Evolutionary conservation across 441 rosid genomes (phyloP), one percentile per base, ranked within the genome.

Genomic region (Gossypium gossypioides): DNA sequence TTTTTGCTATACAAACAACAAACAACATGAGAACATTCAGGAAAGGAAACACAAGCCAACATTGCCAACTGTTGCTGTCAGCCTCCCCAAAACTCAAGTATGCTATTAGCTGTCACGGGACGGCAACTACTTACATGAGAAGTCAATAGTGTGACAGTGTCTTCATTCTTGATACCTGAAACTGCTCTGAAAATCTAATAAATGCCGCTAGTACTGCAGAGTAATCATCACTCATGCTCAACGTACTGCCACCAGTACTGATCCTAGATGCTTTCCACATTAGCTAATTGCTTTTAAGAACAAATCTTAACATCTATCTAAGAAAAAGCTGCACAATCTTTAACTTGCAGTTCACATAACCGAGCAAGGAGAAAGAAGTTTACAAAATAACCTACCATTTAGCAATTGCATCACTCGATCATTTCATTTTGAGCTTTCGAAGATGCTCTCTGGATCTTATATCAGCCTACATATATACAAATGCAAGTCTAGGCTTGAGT

Each of bases 391-490:
- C 51, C 63, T 48, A 72, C 82, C 74, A 54, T 58, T 19, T 29
- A 59, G 57, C 56, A 34, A 25, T 63, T 72, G 72, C 37, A 72
- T 55, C 60, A 46, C 72, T 68, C 69, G 67, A 57, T 60, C 61
- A 69, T 78, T 59, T 68, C 62, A 70, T 22, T 74, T 70, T 74
- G 77, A 75, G 83, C 71, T 81, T 82, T 72, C 60, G 86, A 44
- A 91, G 82, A 79, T 81, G 79, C 60, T 82, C 86, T 76, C 92
- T 84, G 60, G 94, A 89, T 80, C 87, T 87, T 40, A 86, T 80
- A 79, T 91, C 92, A 76, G 94, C 94, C 94, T 91, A 76, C 74
- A 77, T 55, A 77, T 55, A 72, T 42, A 69, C 8, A 54, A 64
- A 54, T 54, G n/a, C 55, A 69, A 68, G 19, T 58, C 32, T 52